These are phyloP conservation scores for Acer campestre DNA, from an alignment of 345 rosid genomes.

Conservation along the genomic window DNA sequence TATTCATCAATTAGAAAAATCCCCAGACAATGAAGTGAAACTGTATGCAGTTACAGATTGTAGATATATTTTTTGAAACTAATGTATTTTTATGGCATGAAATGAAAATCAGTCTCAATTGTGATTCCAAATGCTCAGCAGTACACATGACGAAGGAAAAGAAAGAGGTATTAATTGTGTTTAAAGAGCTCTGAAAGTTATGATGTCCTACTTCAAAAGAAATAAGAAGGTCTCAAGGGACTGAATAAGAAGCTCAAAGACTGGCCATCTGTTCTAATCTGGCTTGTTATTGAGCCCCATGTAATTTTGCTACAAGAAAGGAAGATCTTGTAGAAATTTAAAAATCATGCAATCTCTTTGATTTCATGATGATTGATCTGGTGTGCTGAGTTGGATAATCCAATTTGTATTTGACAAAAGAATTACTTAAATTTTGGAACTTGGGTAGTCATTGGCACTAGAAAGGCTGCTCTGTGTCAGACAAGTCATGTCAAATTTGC, in stretches of 20 bases:
- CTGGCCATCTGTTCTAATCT: background rate
- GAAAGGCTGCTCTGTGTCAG: conserved; percentile 2
- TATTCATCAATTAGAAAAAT: background rate
- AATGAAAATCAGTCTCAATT: background rate
- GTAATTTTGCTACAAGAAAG: background rate
- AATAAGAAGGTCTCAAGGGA: background rate
- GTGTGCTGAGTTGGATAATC: background rate
- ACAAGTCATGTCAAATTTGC: background rate
- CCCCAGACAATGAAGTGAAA: background rate
- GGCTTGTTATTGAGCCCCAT: background rate
- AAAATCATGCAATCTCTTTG: background rate
- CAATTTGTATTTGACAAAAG: background rate
- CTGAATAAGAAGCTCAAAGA: background rate
- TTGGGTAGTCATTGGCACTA: background rate
- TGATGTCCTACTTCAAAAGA: background rate
- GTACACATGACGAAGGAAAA: background rate
- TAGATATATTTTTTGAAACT: background rate
- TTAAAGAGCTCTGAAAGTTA: background rate
- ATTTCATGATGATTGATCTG: background rate
- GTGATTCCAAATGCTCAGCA: background rate
- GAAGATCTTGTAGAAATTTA: background rate
- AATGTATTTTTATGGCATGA: background rate
- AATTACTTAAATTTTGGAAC: background rate
- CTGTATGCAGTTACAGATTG: background rate
- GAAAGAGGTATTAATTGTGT: background rate